Percentiles rank a stretch among this genome's conserved stretches.
Evolutionary conservation across 306 rosid genomes (phyloP).

Genomic region (Medicago lupulina): DNA sequence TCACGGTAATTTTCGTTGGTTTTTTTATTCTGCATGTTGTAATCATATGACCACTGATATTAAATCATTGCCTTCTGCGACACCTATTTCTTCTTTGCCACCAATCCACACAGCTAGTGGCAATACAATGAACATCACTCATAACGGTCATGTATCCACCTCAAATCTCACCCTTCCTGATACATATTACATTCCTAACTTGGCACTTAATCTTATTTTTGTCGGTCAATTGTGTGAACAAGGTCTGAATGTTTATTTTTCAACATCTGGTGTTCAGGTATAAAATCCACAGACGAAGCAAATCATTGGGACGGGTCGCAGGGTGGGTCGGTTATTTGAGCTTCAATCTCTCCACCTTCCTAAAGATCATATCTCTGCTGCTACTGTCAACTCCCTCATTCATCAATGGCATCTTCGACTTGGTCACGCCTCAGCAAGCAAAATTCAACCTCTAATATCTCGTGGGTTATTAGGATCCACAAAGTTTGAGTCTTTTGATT

Average conservation of each 20-base stretch:
- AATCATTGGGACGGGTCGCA: conserved; percentile 8
- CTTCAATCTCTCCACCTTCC: background rate
- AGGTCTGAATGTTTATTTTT: conserved; percentile 9
- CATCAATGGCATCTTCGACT: no score
- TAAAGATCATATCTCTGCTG: no score
- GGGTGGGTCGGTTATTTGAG: conserved; percentile 14
- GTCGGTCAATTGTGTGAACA: conserved; percentile 12
- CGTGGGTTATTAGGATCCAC: no score
- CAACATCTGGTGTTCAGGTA: conserved; percentile 3
- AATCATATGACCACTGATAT: background rate
- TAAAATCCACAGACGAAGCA: conserved; percentile 8
- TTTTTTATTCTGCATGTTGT: background rate
- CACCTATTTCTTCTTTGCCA: background rate
- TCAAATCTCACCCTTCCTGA: background rate
- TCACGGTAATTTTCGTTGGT: background rate
- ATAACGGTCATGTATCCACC: background rate
- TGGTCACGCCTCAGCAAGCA: no score
- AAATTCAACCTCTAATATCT: no score
- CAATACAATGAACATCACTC: background rate
- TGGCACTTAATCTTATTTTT: background rate
- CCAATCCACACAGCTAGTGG: background rate
- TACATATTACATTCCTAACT: background rate
- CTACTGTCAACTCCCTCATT: no score
- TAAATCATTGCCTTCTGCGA: background rate
- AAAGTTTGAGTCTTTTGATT: conserved; percentile 8